Base-by-base conservation (phyloP, 352 stramenopile species). In the Pythium diclinum region DNA sequence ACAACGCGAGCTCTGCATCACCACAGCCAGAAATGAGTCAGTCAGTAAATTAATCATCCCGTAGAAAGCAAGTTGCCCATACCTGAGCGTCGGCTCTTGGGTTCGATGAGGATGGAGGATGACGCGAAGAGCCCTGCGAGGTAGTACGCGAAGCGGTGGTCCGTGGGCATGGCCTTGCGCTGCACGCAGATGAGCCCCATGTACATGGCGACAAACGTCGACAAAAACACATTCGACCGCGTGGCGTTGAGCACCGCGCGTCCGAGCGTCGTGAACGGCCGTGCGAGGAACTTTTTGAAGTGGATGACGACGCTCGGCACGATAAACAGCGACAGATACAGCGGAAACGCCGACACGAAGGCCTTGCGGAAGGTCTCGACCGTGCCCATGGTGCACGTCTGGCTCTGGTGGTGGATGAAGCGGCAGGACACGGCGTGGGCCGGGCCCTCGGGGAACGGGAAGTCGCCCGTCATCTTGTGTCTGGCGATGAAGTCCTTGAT, bases 241-340 rank as follows among this genome's bases (percentile, higher is more conserved):
- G 82, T 89, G 13, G 83, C 86, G 63, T 81, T 81, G 25, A 89
- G 60, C 23, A 85, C 80, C 5, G 79, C 86, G 44, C 73, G 74
- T n/a, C 67, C 67, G 13, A 93, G 72, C 25, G 78, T 85, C 14
- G 66, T 56, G 19, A 89, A 67, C 1, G 86, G 86, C 11, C 73
- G 36, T n/a, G 73, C 69, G 42, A 93, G 55, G 65, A 94, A 94
- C 59, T 82, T 81, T 59, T 89, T 89, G 57, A 92, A 92, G 57
- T 87, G 79, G 55, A 94, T 86, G 38, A 94, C 86, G 49, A 94
- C 75, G 23, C 76, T 81, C 48, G 86, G 86, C 47, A 91, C 86
- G 59, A 92, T 92, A 65, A 90, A 92, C 56, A 94, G 79, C 59
- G 86, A 92, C 51, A 94, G 71, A 63, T 94, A 94, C 28, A 94